Conservation (phyloP, 176 grass and related monocot species). For the Eragrostis nindensis region DNA sequence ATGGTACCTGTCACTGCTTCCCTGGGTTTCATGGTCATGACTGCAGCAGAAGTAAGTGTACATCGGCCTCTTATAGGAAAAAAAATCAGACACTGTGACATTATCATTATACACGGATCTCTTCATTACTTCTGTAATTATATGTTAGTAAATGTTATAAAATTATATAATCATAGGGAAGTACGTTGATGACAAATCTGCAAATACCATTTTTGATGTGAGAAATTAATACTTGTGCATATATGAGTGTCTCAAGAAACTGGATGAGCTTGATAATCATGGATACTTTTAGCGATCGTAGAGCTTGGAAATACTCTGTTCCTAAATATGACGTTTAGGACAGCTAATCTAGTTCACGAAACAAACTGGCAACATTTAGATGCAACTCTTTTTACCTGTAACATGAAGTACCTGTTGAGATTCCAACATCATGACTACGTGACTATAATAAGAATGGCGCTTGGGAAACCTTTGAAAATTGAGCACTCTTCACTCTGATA, state of each 20-base stretch:
- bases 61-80: background rate
- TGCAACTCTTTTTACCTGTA: background rate
- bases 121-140: background rate
- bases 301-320: background rate
- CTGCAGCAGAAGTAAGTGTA: conserved; percentile 80
- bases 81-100: conserved; percentile 1
- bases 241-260: background rate
- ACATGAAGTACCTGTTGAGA: conserved; percentile 21
- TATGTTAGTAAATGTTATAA: background rate
- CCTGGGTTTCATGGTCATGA: conserved; percentile 87
- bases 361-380: conserved; percentile 1
- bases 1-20: conserved; percentile 93
- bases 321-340: too few species aligned
- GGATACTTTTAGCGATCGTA: background rate
- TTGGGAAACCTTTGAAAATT: conserved; percentile 1
- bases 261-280: conserved; percentile 7
- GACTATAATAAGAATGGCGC: background rate
- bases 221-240: background rate
- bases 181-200: background rate
- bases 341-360: background rate
- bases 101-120: background rate
- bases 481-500: background rate
- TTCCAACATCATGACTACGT: background rate
- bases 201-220: background rate
- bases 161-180: conserved; percentile 2